phyloP scores from a whole-genome alignment of 768 basidiomycete species.

The Sarcodon sp. region DNA sequence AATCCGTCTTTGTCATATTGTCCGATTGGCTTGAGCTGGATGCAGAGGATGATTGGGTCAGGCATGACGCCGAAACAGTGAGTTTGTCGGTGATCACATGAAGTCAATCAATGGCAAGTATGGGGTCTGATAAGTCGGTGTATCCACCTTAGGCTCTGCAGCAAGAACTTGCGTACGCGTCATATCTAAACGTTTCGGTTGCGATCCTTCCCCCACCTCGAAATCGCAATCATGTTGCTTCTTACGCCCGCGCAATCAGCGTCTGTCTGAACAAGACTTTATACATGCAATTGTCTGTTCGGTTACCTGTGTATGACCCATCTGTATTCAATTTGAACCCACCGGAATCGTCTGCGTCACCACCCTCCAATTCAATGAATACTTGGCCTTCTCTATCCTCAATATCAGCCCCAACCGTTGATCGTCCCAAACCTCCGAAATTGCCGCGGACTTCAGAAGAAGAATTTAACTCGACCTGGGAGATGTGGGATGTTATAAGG shows the following conservation, averaged over 20 bases:
- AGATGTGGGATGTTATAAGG: constrained; percentile 96
- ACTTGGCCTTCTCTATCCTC: constrained; percentile 10
- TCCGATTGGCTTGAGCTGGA: constrained; percentile 97
- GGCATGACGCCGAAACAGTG: constrained; percentile 93
- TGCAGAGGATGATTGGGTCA: constrained; percentile 82
- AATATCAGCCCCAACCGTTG: constrained; percentile 13
- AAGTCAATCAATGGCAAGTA: neutral
- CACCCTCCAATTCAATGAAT: constrained; percentile 6
- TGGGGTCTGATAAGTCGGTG: neutral
- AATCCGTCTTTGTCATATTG: constrained; percentile 59
- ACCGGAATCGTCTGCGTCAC: constrained; percentile 12
- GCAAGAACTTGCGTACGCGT: constrained; percentile 87
- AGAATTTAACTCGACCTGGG: constrained; percentile 77
- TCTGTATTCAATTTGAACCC: constrained; percentile 31
- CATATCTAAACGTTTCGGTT: constrained; percentile 79
- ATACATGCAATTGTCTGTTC: constrained; percentile 70
- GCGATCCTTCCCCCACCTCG: constrained; percentile 84
- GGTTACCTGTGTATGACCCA: constrained; percentile 75
- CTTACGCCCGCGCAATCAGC: constrained; percentile 87
- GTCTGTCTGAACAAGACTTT: constrained; percentile 58
- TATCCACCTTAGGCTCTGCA: constrained; percentile 56
- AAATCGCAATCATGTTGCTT: constrained; percentile 72
- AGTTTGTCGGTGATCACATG: constrained; percentile 17
- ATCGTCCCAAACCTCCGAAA: constrained; percentile 9
- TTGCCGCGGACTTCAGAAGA: constrained; percentile 30